phyloP scores from a whole-genome alignment of 2,329 filamentous ascomycete genomes.

The Paecilomyces niveus region DNA sequence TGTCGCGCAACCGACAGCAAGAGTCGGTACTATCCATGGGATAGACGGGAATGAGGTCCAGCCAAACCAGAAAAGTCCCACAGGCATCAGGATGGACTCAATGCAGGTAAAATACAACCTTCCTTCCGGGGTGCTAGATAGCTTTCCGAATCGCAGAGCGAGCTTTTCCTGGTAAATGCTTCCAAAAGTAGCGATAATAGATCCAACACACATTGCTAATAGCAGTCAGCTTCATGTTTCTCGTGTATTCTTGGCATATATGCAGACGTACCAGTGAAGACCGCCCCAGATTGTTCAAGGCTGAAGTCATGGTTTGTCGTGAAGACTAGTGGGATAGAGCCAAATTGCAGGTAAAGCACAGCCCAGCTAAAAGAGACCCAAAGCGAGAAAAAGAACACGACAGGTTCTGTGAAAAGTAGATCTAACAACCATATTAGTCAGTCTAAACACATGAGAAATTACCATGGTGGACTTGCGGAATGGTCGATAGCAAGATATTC shows the following conservation, averaged over 20 bases:
- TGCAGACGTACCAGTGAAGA: constrained; percentile 51
- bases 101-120: constrained; percentile 79
- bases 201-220: constrained; percentile 60
- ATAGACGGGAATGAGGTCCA: constrained; percentile 58
- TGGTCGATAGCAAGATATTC: constrained; percentile 66
- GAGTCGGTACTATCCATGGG: constrained; percentile 65
- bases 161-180: constrained; percentile 68
- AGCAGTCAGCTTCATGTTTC: constrained; percentile 1
- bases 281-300: constrained; percentile 58
- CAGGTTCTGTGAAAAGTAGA: constrained; percentile 56
- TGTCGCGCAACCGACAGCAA: constrained; percentile 66
- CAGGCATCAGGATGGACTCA: constrained; percentile 65
- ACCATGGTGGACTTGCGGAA: constrained; percentile 49
- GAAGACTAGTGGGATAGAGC: constrained; percentile 74
- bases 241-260: not conserved
- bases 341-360: constrained; percentile 77
- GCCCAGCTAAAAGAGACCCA: constrained; percentile 92
- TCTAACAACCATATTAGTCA: constrained; percentile 19
- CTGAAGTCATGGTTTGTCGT: constrained; percentile 59
- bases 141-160: constrained; percentile 44
- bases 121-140: constrained; percentile 57
- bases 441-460: not conserved
- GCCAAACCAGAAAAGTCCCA: constrained; percentile 75
- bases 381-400: constrained; percentile 67
- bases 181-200: constrained; percentile 58